phyloP scores from a whole-genome alignment of 805 yeast genomes.

The Candida fluviatilis region DNA sequence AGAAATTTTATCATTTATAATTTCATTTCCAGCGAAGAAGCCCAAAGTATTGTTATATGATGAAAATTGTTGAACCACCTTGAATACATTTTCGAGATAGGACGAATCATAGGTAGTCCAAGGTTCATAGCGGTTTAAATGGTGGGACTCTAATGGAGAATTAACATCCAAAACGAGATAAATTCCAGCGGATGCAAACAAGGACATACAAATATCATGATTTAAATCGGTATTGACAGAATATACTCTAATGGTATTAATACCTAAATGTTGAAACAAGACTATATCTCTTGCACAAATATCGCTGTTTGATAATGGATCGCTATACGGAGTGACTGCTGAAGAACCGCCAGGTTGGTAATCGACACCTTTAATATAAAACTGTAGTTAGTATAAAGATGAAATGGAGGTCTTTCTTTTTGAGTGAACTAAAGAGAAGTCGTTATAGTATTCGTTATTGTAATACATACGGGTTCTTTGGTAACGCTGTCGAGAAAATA shows the following conservation, averaged over 20 bases:
- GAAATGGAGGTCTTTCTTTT: too few relatives aligned
- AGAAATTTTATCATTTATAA: slow-evolving; percentile 75
- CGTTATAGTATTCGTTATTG: not conserved
- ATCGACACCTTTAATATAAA: slow-evolving; percentile 82
- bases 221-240: slow-evolving; percentile 77
- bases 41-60: slow-evolving; percentile 86
- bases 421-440: too few relatives aligned
- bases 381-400: slow-evolving; percentile 34
- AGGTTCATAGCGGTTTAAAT: slow-evolving; percentile 86
- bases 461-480: slow-evolving; percentile 54
- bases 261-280: slow-evolving; percentile 77
- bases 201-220: slow-evolving; percentile 88
- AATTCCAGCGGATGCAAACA: slow-evolving; percentile 90
- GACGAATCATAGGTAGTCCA: slow-evolving; percentile 77
- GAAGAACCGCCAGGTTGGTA: slow-evolving; percentile 97
- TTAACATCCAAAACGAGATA: slow-evolving; percentile 88
- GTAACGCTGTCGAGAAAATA: slow-evolving; percentile 76
- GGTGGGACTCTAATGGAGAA: slow-evolving; percentile 75
- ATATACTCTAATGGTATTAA: slow-evolving; percentile 85
- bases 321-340: slow-evolving; percentile 51
- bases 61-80: slow-evolving; percentile 76
- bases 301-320: slow-evolving; percentile 73
- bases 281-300: slow-evolving; percentile 78
- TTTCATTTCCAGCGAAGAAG: slow-evolving; percentile 89
- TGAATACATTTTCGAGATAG: slow-evolving; percentile 73